phyloP scores from a whole-genome alignment of 2,329 filamentous ascomycete genomes.

The Fusarium goolgardi region DNA sequence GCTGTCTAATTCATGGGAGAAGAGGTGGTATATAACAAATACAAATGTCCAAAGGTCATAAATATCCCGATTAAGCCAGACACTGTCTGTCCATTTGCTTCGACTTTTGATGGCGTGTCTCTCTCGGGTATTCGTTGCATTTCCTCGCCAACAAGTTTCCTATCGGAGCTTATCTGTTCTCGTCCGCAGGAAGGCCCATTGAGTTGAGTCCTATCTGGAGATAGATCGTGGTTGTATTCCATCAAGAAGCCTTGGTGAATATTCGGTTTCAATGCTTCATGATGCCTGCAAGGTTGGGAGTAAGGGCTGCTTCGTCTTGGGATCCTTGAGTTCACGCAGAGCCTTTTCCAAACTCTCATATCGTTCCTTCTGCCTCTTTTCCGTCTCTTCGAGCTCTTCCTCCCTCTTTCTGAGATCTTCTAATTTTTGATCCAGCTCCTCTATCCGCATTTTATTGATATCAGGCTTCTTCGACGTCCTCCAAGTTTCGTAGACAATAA shows the following conservation, averaged over 20 bases:
- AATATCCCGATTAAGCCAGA: not conserved
- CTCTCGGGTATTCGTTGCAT: slow-evolving; percentile 1
- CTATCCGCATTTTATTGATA: slow-evolving; percentile 63
- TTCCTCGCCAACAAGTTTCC: slow-evolving; percentile 4
- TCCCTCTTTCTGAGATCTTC: slow-evolving; percentile 63
- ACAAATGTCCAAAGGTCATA: slow-evolving; percentile 6
- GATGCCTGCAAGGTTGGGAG: slow-evolving; percentile 54
- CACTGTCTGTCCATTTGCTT: slow-evolving; percentile 1
- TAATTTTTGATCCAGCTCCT: slow-evolving; percentile 60
- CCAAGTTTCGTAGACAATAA: slow-evolving; percentile 73
- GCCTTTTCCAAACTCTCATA: slow-evolving; percentile 66
- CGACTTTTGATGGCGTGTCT: slow-evolving; percentile 3
- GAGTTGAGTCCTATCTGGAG: not conserved
- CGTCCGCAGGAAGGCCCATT: not conserved
- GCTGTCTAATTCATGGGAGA: slow-evolving; percentile 37
- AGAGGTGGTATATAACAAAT: slow-evolving; percentile 34
- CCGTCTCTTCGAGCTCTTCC: slow-evolving; percentile 60
- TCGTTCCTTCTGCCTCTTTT: slow-evolving; percentile 60
- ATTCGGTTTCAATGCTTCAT: not conserved
- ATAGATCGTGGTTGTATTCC: not conserved
- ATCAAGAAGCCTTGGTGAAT: not conserved
- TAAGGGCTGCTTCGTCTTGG: slow-evolving; percentile 67
- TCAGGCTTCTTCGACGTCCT: slow-evolving; percentile 71
- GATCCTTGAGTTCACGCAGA: slow-evolving; percentile 63
- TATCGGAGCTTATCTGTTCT: not conserved